Base-by-base conservation (phyloP, 805 yeast species). In the Naumovozyma baii region DNA sequence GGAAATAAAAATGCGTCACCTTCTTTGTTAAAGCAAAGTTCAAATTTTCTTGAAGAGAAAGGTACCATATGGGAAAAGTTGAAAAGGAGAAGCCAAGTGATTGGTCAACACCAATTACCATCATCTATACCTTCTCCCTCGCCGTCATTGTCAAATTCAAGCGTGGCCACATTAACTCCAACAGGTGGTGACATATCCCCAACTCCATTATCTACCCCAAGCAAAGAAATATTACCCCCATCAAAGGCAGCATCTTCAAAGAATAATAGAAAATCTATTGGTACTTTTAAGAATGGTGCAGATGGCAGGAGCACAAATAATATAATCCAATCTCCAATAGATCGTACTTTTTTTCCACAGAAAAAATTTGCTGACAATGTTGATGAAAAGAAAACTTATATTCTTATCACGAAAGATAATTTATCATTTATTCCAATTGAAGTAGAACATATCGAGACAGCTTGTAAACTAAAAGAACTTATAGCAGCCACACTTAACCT, bases 391-490 rank as follows among this genome's bases (percentile, higher is more conserved):
- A 29, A 43, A 34, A 51, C 51, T 10, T 67, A 61, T 44, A 61
- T 84, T 3, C 60, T 87, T 37, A 73, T 74, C 0, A 80, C 95
- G 0, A 59, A 61, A n/a, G 88, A 88, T 54, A 79, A 80, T 47
- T 49, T 48, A 13, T 61, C 58, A 12, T 88, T 74, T 54, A 59
- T 62, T 8, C 72, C 83, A 0, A 57, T 83, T 2, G 63, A 72
- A 31, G 54, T 68, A 13, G 61, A 61, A 4, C 38, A 47, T 16
- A 44, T 60, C 17, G 45, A 48, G 1, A 51, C 59, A 10, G 50
- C 64, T 1, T 60, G 52, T 0, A 63, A 60, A 1, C 62, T 74
- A 22, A 78, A 73, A 44, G 55, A 52, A 2, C 49, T 53, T 9
- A 45, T 78, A 14, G 54, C 69, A 0, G 54, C 62, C 1, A 56